Evolutionary conservation across 306 rosid genomes (phyloP).

Genomic region (Sechiopsis laciniata): DNA sequence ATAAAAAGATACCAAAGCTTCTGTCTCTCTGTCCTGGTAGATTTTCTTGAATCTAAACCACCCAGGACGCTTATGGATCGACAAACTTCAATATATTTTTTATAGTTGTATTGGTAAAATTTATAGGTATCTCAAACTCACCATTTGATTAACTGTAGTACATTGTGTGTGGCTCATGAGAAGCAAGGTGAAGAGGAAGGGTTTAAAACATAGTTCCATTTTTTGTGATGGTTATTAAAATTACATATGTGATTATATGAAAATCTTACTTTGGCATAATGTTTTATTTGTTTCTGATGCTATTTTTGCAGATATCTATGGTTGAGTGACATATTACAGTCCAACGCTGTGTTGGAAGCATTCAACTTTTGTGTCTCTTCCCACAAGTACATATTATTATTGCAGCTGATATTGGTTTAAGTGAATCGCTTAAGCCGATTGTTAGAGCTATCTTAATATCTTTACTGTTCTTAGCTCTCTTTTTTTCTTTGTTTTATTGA

Average conservation of each 20-base stretch:
- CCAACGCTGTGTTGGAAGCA: constrained; percentile 13
- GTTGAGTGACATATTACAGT: constrained; percentile 43
- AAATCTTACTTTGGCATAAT: background rate
- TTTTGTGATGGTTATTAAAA: background rate
- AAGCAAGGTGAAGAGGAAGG: constrained; percentile 14
- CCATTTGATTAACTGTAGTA: background rate
- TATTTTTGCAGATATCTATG: constrained; percentile 55
- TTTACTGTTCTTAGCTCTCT: too few relatives aligned
- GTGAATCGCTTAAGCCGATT: background rate
- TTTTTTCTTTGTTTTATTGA: too few relatives aligned
- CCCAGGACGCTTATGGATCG: background rate
- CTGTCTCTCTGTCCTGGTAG: background rate
- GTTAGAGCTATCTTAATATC: too few relatives aligned
- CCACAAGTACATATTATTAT: constrained; percentile 50
- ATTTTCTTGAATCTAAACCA: background rate
- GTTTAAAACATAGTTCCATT: background rate
- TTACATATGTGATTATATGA: background rate
- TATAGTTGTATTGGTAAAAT: background rate
- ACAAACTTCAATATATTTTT: background rate
- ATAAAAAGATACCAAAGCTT: background rate
- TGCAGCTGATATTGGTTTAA: constrained; percentile 41
- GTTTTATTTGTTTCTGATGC: constrained; percentile 1
- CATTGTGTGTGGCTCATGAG: background rate
- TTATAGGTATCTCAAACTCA: background rate
- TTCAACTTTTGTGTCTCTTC: constrained; percentile 17